Percentiles rank a stretch among this genome's conserved stretches.
These are phyloP conservation scores for Sporothrix globosa DNA, from an alignment of 2,329 filamentous ascomycete genomes.

Conservation along the genomic window DNA sequence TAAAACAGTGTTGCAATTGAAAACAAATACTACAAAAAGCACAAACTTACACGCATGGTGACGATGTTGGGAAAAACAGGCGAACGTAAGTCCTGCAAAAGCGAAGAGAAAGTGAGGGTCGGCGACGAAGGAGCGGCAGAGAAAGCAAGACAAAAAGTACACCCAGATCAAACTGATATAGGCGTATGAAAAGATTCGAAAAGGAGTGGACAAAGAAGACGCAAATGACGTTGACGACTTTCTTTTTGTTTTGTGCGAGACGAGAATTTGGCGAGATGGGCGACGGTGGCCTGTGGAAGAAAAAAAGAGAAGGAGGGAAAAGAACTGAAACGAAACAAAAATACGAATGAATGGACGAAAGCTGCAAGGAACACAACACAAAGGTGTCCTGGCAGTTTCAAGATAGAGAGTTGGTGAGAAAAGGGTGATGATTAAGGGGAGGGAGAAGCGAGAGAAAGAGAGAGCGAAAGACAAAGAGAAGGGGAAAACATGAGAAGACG, in stretches of 20 bases:
- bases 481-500: neutral
- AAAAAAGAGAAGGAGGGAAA: conserved; percentile 1
- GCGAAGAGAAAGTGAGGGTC: neutral
- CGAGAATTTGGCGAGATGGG: neutral
- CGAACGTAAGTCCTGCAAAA: neutral
- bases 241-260: conserved; percentile 14
- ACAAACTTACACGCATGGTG: conserved; percentile 33
- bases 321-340: neutral
- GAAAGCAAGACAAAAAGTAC: neutral
- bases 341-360: conserved; percentile 19
- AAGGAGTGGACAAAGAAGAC: conserved; percentile 1
- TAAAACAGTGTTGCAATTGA: neutral
- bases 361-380: conserved; percentile 16
- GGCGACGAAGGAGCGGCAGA: neutral
- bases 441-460: conserved; percentile 4
- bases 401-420: conserved; percentile 14
- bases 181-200: neutral
- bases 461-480: conserved; percentile 12
- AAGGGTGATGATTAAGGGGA: neutral
- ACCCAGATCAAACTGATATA: neutral
- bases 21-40: neutral
- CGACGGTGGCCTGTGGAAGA: neutral
- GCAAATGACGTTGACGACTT: conserved; percentile 25
- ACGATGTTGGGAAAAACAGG: neutral
- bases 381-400: conserved; percentile 20